Evolutionary conservation across 805 yeast genomes (phyloP).

Genomic region (Yarrowia osloensis): DNA sequence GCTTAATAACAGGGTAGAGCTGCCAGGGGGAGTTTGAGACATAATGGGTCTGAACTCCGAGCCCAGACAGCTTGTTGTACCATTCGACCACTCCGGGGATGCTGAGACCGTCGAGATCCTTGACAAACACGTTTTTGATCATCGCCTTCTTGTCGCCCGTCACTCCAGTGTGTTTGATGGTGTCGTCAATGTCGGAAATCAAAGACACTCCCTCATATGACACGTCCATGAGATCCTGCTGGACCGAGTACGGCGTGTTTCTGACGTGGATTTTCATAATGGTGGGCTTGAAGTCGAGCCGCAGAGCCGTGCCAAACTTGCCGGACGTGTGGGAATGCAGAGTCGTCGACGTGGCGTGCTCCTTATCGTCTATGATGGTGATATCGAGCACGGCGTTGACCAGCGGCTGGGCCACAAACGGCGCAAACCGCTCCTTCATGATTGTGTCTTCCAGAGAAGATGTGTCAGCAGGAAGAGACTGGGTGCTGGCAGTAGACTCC

Average conservation of each 20-base stretch:
- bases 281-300: constrained; percentile 63
- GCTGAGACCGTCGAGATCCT: constrained; percentile 64
- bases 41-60: constrained; percentile 53
- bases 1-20: constrained; percentile 59
- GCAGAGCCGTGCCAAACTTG: constrained; percentile 56
- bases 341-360: constrained; percentile 37
- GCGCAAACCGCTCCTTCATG: constrained; percentile 64
- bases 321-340: constrained; percentile 64
- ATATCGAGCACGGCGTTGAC: constrained; percentile 58
- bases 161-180: constrained; percentile 87
- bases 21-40: constrained; percentile 98
- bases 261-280: constrained; percentile 44
- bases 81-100: constrained; percentile 75
- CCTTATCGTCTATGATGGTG: constrained; percentile 50
- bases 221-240: constrained; percentile 48
- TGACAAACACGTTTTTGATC: constrained; percentile 73
- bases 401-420: constrained; percentile 68
- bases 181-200: constrained; percentile 93
- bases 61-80: constrained; percentile 47
- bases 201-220: constrained; percentile 58
- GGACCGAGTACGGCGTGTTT: constrained; percentile 32
- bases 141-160: constrained; percentile 82
- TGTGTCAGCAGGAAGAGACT: neutral
- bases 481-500: neutral
- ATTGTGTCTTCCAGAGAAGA: constrained; percentile 46